phyloP scores from a whole-genome alignment of 2,329 filamentous ascomycete species.

The Fusarium irregulare region DNA sequence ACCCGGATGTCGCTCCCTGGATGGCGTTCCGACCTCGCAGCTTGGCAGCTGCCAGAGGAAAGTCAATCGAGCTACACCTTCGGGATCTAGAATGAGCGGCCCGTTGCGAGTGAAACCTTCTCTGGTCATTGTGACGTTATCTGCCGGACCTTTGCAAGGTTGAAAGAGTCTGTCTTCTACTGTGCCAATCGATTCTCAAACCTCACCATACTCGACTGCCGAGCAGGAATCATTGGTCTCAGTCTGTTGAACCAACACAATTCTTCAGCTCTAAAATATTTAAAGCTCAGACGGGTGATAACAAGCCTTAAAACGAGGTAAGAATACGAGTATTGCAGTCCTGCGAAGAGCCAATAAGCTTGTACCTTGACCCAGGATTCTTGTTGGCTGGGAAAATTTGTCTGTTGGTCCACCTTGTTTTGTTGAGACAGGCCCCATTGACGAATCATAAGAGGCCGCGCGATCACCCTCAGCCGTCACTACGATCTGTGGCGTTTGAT shows the following conservation, averaged over 20 bases:
- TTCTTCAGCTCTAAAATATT: too few species aligned
- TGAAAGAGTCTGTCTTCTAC: too few species aligned
- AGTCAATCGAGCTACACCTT: not conserved
- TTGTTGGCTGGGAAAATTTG: not conserved
- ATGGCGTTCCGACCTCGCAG: not conserved
- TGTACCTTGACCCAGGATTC: too few species aligned
- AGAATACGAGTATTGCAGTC: too few species aligned
- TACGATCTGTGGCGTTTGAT: not conserved
- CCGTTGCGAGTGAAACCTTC: conserved; percentile 10
- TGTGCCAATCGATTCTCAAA: not conserved
- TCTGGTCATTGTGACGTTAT: not conserved
- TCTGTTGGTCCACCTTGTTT: rapidly evolving
- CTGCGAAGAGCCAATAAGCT: too few species aligned
- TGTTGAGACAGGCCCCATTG: too few species aligned
- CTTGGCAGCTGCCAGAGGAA: not conserved
- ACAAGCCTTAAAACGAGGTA: too few species aligned
- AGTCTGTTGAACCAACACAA: too few species aligned
- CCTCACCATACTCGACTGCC: rapidly evolving
- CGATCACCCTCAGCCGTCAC: not conserved
- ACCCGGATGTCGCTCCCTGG: not conserved
- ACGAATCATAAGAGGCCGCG: too few species aligned
- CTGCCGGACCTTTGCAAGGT: too few species aligned
- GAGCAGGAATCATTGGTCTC: too few species aligned
- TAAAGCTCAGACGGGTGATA: not conserved
- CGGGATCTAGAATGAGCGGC: conserved; percentile 14